Conservation (phyloP, 2,329 filamentous ascomycete genomes). For the Orbilia brochopaga region DNA sequence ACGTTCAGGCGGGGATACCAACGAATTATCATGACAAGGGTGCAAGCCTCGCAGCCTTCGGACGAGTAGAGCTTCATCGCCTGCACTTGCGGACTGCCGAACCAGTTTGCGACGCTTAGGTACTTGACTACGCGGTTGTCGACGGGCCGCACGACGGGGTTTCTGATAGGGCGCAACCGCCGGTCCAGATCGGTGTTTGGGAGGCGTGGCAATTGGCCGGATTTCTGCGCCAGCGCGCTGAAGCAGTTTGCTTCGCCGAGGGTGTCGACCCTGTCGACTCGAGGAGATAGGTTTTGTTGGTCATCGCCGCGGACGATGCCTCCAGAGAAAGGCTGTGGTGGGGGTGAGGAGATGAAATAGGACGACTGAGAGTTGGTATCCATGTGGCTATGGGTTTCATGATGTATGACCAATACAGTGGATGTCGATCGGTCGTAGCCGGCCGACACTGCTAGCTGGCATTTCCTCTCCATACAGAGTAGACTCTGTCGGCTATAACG, state of each 20-base stretch:
- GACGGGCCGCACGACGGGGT: background rate
- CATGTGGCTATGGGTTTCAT: too few species aligned
- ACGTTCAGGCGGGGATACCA: background rate
- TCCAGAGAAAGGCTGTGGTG: background rate
- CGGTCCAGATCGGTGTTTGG: background rate
- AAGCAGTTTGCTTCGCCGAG: too few species aligned
- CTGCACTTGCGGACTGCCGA: slow-evolving; percentile 5
- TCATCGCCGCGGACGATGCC: too few species aligned
- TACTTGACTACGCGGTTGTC: slow-evolving; percentile 1
- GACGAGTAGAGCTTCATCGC: slow-evolving; percentile 27
- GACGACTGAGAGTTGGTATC: too few species aligned
- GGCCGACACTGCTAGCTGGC: too few species aligned
- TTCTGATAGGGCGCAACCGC: too few species aligned
- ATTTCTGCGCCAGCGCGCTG: background rate
- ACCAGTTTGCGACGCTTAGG: slow-evolving; percentile 23
- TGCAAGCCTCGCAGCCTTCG: slow-evolving; percentile 8
- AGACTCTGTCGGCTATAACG: too few species aligned
- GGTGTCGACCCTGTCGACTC: too few species aligned
- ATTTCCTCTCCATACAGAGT: too few species aligned
- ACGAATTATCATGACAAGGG: slow-evolving; percentile 24
- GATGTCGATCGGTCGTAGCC: too few species aligned
- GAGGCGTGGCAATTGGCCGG: background rate
- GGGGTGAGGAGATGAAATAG: background rate
- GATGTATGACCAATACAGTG: too few species aligned
- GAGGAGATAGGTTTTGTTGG: too few species aligned